Evolutionary conservation across 2,329 filamentous ascomycete species (phyloP).

Genomic region (Celoporthe dispersa): DNA sequence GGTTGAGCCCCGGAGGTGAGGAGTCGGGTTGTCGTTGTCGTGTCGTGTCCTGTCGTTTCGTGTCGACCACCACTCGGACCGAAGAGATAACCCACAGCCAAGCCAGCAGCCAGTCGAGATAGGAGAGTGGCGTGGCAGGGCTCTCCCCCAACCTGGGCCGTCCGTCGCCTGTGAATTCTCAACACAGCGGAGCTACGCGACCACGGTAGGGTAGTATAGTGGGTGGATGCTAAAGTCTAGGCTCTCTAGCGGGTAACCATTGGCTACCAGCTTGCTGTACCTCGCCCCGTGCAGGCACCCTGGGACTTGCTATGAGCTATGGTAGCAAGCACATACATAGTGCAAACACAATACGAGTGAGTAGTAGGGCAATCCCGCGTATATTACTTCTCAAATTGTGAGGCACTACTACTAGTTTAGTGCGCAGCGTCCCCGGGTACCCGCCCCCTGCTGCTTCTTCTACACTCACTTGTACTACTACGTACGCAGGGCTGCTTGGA

Average conservation of each 20-base stretch:
- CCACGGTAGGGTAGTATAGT: conserved; percentile 1
- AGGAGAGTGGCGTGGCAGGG: conserved; percentile 4
- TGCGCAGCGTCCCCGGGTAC: neutral
- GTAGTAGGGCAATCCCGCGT: neutral
- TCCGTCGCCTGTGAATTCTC: neutral
- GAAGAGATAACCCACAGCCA: neutral
- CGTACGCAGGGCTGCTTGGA: too few relatives aligned
- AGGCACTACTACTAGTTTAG: neutral
- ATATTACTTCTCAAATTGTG: neutral
- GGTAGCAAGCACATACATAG: too few relatives aligned
- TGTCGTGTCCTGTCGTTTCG: neutral
- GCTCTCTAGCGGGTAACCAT: neutral
- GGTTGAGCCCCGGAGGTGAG: neutral
- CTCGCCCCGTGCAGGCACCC: neutral
- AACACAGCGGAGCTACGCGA: neutral
- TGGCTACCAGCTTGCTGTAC: neutral
- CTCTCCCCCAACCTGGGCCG: neutral
- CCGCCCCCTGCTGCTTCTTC: too few relatives aligned
- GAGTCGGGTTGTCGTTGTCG: neutral
- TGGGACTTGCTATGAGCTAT: too few relatives aligned
- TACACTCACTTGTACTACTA: neutral
- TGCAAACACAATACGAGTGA: too few relatives aligned
- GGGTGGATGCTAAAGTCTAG: neutral
- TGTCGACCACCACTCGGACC: neutral
- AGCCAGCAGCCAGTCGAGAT: neutral